Conservation (phyloP, 352 stramenopile species). For the Stramenopiles sp. region DNA sequence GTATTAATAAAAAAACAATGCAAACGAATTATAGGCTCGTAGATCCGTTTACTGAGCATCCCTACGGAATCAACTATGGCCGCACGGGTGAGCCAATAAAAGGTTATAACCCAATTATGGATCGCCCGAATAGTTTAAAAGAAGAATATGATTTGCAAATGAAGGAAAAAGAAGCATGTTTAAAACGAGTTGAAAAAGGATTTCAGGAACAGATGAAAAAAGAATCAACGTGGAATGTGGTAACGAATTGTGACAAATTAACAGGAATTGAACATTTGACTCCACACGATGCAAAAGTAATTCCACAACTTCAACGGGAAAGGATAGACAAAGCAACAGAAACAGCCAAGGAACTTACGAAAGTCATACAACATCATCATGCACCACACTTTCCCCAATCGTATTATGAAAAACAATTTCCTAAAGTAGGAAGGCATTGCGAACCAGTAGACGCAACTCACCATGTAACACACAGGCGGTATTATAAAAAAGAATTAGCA, state of each 20-base stretch:
- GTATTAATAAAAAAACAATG: neutral
- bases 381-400: too few species aligned
- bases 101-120: neutral
- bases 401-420: neutral
- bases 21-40: neutral
- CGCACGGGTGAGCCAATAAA: neutral
- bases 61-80: neutral
- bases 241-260: slow-evolving; percentile 7
- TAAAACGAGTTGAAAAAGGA: neutral
- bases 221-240: slow-evolving; percentile 2
- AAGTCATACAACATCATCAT: neutral
- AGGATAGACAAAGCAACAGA: neutral
- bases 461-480: neutral
- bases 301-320: neutral
- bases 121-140: neutral
- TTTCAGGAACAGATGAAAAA: neutral
- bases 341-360: neutral
- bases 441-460: neutral
- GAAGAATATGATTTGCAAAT: neutral
- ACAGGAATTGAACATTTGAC: neutral
- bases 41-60: neutral
- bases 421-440: neutral
- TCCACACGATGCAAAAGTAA: neutral
- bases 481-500: neutral
- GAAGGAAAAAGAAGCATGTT: neutral